phyloP scores from a whole-genome alignment of 805 yeast genomes.

The Wickerhamiella vanderwaltii region DNA sequence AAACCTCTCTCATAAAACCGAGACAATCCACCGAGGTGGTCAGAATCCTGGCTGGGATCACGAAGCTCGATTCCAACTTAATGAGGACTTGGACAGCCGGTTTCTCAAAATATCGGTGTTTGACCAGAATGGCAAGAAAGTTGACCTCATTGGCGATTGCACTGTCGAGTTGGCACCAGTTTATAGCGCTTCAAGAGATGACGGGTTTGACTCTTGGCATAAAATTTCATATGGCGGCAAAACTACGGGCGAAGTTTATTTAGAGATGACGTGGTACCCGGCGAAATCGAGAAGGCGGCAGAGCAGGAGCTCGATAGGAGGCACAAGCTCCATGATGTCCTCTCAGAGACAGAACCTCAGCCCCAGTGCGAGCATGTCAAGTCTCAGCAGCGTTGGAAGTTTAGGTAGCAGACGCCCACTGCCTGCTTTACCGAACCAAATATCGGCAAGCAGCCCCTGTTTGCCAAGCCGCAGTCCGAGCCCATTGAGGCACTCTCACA shows the following conservation, averaged over 20 bases:
- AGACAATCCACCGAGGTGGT: slow-evolving; percentile 74
- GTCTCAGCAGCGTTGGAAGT: slow-evolving; percentile 9
- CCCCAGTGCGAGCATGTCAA: slow-evolving; percentile 7
- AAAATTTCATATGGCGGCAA: slow-evolving; percentile 51
- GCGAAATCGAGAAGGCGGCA: neutral
- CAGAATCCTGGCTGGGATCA: slow-evolving; percentile 77
- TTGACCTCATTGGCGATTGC: slow-evolving; percentile 73
- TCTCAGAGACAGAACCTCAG: slow-evolving; percentile 4
- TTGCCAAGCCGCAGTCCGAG: slow-evolving; percentile 5
- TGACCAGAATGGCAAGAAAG: slow-evolving; percentile 67
- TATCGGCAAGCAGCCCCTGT: slow-evolving; percentile 3
- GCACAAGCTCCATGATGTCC: neutral
- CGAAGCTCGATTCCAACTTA: slow-evolving; percentile 27
- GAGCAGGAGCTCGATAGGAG: neutral
- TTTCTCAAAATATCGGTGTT: slow-evolving; percentile 58
- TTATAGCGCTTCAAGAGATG: slow-evolving; percentile 49
- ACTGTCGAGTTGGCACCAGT: slow-evolving; percentile 69
- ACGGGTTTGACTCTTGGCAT: slow-evolving; percentile 82
- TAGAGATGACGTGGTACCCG: slow-evolving; percentile 89
- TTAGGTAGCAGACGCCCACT: slow-evolving; percentile 3
- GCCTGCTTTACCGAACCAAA: slow-evolving; percentile 2
- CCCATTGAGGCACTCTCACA: slow-evolving; percentile 1
- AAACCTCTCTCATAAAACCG: slow-evolving; percentile 68
- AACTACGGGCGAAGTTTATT: slow-evolving; percentile 76
- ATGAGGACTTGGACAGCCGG: slow-evolving; percentile 34